These are phyloP conservation scores for Phaeomoniella chlamydospora DNA, from an alignment of 2,329 filamentous ascomycete species.

Conservation along the genomic window DNA sequence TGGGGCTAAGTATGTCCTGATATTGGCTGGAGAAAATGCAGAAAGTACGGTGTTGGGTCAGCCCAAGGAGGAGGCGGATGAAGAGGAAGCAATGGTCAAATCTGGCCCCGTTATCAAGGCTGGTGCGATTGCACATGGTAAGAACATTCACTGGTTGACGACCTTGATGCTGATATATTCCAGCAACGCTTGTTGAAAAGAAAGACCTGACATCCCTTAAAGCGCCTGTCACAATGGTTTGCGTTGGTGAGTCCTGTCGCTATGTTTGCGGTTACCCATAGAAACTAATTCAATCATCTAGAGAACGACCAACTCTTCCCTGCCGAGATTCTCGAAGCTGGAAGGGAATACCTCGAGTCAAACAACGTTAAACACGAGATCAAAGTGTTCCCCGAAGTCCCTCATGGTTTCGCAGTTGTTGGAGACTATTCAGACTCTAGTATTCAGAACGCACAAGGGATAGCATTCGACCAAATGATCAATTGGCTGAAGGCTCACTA, in stretches of 20 bases:
- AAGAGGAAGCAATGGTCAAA: slow-evolving; percentile 7
- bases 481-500: slow-evolving; percentile 1
- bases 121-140: slow-evolving; percentile 11
- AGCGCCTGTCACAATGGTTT: slow-evolving; percentile 9
- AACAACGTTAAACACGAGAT: slow-evolving; percentile 11
- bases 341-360: slow-evolving; percentile 9
- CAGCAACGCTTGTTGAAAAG: slow-evolving; percentile 10
- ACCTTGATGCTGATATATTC: no score
- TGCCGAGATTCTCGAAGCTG: slow-evolving; percentile 11
- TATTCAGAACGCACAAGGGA: slow-evolving; percentile 9
- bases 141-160: neutral
- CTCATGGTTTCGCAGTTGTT: slow-evolving; percentile 13
- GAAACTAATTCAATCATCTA: slow-evolving; percentile 1
- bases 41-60: slow-evolving; percentile 1
- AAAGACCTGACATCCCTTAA: slow-evolving; percentile 10
- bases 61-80: slow-evolving; percentile 5
- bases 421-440: slow-evolving; percentile 11
- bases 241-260: slow-evolving; percentile 8
- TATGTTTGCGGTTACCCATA: neutral
- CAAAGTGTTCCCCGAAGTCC: slow-evolving; percentile 11
- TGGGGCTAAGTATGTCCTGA: slow-evolving; percentile 37
- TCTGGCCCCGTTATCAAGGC: slow-evolving; percentile 11
- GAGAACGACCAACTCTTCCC: slow-evolving; percentile 14
- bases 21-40: slow-evolving; percentile 8
- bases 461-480: slow-evolving; percentile 12